Evolutionary conservation across 345 rosid species (phyloP).

Genomic region (Dimocarpus longan): DNA sequence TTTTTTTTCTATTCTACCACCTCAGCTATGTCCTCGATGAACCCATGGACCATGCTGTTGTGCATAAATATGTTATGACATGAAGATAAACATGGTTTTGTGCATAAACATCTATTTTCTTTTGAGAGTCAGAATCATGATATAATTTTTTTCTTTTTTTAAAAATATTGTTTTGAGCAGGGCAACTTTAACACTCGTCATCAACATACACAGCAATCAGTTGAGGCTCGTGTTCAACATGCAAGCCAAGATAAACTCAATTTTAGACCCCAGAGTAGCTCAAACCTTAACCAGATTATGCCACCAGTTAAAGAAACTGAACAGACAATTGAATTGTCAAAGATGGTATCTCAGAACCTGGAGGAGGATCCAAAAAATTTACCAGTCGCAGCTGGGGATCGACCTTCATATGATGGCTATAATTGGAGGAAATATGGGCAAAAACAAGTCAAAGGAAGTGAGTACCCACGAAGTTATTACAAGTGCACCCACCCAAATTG

Average conservation of each 20-base stretch:
- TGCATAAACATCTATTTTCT: neutral
- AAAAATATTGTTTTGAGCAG: conserved; percentile 29
- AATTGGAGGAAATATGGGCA: conserved; percentile 99
- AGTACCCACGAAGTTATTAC: conserved; percentile 92
- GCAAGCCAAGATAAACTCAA: conserved; percentile 38
- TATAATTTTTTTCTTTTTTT: conserved; percentile 5
- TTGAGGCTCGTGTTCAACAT: conserved; percentile 34
- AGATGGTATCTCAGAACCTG: conserved; percentile 30
- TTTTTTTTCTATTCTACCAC: neutral
- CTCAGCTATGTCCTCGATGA: neutral
- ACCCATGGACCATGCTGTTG: neutral
- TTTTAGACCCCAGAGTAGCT: conserved; percentile 36
- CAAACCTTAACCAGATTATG: conserved; percentile 31
- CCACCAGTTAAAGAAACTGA: conserved; percentile 33
- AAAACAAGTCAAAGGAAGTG: conserved; percentile 98
- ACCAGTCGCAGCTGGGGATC: conserved; percentile 37
- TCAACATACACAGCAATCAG: conserved; percentile 32
- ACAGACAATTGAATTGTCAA: conserved; percentile 35
- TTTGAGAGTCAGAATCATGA: neutral
- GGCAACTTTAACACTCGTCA: conserved; percentile 47
- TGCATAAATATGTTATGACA: neutral
- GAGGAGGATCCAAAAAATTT: conserved; percentile 49
- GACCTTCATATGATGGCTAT: conserved; percentile 88
- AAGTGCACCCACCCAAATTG: conserved; percentile 92
- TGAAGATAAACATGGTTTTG: neutral